Evolutionary conservation across 345 rosid genomes (phyloP).

Genomic region (Passiflora organensis): DNA sequence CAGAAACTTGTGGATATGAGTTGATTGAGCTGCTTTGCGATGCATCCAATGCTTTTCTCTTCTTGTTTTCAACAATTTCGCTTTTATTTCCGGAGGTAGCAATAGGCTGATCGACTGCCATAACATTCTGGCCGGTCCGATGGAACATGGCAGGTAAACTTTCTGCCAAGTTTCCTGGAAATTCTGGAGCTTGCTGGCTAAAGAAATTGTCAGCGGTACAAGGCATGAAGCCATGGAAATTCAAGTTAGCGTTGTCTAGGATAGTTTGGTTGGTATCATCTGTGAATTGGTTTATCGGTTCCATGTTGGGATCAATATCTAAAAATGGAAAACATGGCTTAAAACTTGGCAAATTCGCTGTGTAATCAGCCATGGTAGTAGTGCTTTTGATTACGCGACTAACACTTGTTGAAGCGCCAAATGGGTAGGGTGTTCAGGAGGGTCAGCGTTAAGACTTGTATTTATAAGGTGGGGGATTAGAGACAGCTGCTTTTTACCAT

Average conservation of each 20-base stretch:
- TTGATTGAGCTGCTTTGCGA: conserved; percentile 30
- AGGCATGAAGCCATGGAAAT: conserved; percentile 32
- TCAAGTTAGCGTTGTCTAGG: conserved; percentile 19
- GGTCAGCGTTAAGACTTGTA: conserved; percentile 14
- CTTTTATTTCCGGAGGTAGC: conserved; percentile 22
- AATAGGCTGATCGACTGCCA: conserved; percentile 17
- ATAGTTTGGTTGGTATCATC: conserved; percentile 28
- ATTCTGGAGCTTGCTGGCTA: conserved; percentile 27
- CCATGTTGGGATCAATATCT: conserved; percentile 31
- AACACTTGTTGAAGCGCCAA: neutral
- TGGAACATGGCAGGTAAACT: conserved; percentile 20
- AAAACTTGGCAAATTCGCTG: conserved; percentile 26
- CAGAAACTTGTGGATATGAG: conserved; percentile 37
- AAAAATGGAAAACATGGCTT: conserved; percentile 27
- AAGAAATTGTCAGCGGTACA: conserved; percentile 37
- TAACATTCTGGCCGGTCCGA: conserved; percentile 19
- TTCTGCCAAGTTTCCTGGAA: conserved; percentile 26
- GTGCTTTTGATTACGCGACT: neutral
- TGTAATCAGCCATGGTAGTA: conserved; percentile 38
- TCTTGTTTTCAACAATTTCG: conserved; percentile 35
- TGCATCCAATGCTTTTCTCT: conserved; percentile 34
- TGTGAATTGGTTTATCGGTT: conserved; percentile 29
- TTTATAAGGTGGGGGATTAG: conserved; percentile 22
- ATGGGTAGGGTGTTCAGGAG: conserved; percentile 20
- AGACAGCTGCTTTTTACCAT: neutral